A percentile compares a stretch with the other conserved stretches of the same genome.
Evolutionary conservation across 1,139 yeast genomes (phyloP).

Genomic region (Protomyces arabidopsidicola): DNA sequence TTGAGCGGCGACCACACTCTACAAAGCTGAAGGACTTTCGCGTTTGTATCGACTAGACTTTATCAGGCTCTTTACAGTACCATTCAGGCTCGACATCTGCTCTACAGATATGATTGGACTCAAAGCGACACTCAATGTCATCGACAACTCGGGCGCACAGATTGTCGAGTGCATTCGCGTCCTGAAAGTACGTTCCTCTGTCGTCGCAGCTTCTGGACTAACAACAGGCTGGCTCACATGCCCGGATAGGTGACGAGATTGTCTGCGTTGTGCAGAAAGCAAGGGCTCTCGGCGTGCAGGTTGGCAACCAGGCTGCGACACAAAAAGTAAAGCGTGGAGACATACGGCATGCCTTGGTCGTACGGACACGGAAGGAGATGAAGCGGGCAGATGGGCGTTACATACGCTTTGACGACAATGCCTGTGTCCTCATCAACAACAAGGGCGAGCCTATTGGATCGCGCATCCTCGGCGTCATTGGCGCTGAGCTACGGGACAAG

Average conservation of each 20-base stretch:
- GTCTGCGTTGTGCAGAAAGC: constrained; percentile 95
- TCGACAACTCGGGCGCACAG: constrained; percentile 62
- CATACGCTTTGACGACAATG: constrained; percentile 88
- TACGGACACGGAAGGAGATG: constrained; percentile 82
- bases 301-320: constrained; percentile 52
- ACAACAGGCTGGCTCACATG: constrained; percentile 57
- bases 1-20: too few species aligned
- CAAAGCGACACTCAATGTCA: constrained; percentile 34
- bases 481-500: constrained; percentile 80
- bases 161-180: constrained; percentile 95
- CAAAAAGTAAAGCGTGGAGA: constrained; percentile 86
- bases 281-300: constrained; percentile 50
- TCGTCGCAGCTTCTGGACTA: not conserved
- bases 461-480: constrained; percentile 72
- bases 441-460: constrained; percentile 93
- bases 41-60: too few species aligned
- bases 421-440: constrained; percentile 84
- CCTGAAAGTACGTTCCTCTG: constrained; percentile 46
- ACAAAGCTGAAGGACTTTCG: too few species aligned
- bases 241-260: constrained; percentile 58
- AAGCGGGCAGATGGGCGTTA: constrained; percentile 84
- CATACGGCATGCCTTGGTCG: constrained; percentile 91
- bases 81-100: too few species aligned
- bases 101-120: constrained; percentile 33
- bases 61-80: too few species aligned